phyloP scores from a whole-genome alignment of 2,329 filamentous ascomycete species.

The Blastomyces emzantsi region DNA sequence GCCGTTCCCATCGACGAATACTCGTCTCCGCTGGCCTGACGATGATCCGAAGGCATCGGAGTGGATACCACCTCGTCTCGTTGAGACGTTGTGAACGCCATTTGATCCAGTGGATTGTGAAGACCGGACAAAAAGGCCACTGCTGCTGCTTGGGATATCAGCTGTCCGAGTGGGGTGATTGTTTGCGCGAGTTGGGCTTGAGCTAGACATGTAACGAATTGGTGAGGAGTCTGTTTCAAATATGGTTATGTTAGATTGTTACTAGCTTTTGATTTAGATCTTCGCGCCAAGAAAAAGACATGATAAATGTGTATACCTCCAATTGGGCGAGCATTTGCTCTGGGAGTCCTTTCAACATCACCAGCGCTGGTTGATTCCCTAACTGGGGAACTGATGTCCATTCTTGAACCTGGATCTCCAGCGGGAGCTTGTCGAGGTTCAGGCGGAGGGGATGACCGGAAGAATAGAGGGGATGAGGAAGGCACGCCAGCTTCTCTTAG shows the following conservation, averaged over 20 bases:
- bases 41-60: constrained; percentile 58
- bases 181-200: constrained; percentile 61
- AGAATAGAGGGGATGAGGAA: constrained; percentile 75
- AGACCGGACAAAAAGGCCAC: constrained; percentile 72
- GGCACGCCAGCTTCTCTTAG: constrained; percentile 37
- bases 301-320: constrained; percentile 30
- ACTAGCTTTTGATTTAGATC: background rate
- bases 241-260: background rate
- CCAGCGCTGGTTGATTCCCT: constrained; percentile 29
- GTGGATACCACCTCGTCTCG: constrained; percentile 76
- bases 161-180: constrained; percentile 51
- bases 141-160: constrained; percentile 72
- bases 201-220: constrained; percentile 82
- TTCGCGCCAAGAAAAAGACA: background rate
- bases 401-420: constrained; percentile 22
- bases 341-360: constrained; percentile 37
- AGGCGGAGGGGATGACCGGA: constrained; percentile 51
- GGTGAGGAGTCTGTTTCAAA: constrained; percentile 68
- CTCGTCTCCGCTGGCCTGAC: constrained; percentile 45
- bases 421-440: constrained; percentile 36
- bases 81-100: constrained; percentile 46
- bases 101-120: constrained; percentile 44
- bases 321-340: constrained; percentile 29
- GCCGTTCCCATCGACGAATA: constrained; percentile 58
- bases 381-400: constrained; percentile 43